Evolutionary conservation across 305 asterid genomes (phyloP).

Genomic region (Fraxinus nigra): DNA sequence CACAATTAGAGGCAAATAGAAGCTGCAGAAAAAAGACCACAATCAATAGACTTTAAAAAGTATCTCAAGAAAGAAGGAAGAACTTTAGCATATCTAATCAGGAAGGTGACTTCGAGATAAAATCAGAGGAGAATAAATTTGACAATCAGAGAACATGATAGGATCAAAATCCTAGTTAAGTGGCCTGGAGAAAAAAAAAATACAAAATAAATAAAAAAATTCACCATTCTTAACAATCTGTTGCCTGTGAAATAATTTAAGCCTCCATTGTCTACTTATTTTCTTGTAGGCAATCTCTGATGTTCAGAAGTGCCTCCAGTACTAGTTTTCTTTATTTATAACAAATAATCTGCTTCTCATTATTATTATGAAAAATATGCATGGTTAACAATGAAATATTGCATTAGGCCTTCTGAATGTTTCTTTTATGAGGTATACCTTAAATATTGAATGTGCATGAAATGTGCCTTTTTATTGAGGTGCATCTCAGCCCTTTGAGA

Average conservation of each 20-base stretch:
- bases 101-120: not conserved
- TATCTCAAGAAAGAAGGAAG: not conserved
- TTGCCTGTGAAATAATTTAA: not conserved
- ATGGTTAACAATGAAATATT: not conserved
- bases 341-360: not conserved
- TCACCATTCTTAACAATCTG: not conserved
- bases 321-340: not conserved
- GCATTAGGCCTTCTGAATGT: not conserved
- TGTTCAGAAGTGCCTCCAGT: not conserved
- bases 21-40: not conserved
- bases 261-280: not conserved
- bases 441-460: not conserved
- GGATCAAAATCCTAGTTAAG: not conserved
- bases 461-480: not conserved
- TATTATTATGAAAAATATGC: not conserved
- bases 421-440: not conserved
- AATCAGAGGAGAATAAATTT: not conserved
- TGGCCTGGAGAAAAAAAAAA: not conserved
- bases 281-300: not conserved
- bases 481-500: not conserved
- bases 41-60: not conserved
- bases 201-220: not conserved
- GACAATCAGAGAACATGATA: not conserved
- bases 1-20: not conserved
- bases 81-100: not conserved